Conservation (phyloP, 73 alveolate species). For the Paramecium caudatum region DNA sequence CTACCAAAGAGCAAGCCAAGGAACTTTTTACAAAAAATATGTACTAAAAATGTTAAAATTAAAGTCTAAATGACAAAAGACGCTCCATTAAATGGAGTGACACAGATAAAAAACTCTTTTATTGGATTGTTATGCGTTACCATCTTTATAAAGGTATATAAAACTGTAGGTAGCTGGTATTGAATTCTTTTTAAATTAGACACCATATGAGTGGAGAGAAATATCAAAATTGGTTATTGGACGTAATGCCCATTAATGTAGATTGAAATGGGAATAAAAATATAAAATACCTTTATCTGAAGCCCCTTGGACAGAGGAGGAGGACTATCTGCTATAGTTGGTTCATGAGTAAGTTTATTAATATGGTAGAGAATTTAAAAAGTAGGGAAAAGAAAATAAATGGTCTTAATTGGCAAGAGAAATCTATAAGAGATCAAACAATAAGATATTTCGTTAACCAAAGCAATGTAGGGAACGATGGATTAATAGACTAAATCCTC, state of each 20-base stretch:
- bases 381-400: constrained; percentile 38
- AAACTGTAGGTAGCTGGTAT: constrained; percentile 30
- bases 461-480: constrained; percentile 68
- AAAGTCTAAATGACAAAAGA: constrained; percentile 20
- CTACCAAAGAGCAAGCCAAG: neutral
- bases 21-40: neutral
- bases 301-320: constrained; percentile 65
- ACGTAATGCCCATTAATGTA: constrained; percentile 63
- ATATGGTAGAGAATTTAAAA: constrained; percentile 47
- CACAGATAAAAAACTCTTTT: constrained; percentile 52
- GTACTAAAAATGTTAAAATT: neutral
- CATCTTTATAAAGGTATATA: constrained; percentile 1
- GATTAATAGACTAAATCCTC: constrained; percentile 55
- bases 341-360: constrained; percentile 51
- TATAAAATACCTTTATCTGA: constrained; percentile 62
- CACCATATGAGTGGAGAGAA: constrained; percentile 58
- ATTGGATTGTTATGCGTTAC: constrained; percentile 69
- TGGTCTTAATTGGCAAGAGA: constrained; percentile 61
- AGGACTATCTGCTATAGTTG: neutral
- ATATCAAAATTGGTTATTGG: constrained; percentile 54
- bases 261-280: constrained; percentile 68
- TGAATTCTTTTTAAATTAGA: neutral
- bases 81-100: constrained; percentile 59
- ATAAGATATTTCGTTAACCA: constrained; percentile 43
- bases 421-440: constrained; percentile 43